phyloP scores from a whole-genome alignment of 2,329 filamentous ascomycete species.

The Madurella mycetomatis region DNA sequence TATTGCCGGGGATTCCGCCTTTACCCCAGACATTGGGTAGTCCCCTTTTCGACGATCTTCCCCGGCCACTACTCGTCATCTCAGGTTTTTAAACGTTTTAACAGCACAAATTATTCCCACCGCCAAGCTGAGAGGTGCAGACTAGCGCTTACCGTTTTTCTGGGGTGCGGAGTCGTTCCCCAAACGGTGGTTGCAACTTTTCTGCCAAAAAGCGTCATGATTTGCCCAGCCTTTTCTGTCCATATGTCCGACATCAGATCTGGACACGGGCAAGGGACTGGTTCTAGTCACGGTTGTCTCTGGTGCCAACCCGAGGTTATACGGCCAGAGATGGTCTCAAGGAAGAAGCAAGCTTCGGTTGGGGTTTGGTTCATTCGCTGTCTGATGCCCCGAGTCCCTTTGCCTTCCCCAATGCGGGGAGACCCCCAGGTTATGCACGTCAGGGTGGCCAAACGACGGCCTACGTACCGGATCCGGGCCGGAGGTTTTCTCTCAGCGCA shows the following conservation, averaged over 20 bases:
- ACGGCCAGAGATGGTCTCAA: no score
- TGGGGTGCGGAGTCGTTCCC: neutral
- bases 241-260: neutral
- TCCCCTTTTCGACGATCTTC: constrained; percentile 2
- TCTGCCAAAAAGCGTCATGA: no score
- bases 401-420: constrained; percentile 1
- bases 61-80: neutral
- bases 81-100: neutral
- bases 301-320: no score
- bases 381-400: neutral
- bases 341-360: no score
- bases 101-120: no score
- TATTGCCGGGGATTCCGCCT: neutral
- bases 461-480: neutral
- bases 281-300: no score
- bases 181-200: neutral
- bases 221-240: no score
- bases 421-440: constrained; percentile 10
- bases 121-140: neutral
- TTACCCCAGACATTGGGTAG: constrained; percentile 10
- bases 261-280: no score
- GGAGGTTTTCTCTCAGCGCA: neutral
- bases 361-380: neutral
- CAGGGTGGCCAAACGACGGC: neutral
- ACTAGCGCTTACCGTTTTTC: neutral